Conservation (phyloP, 495 filamentous ascomycete genomes). For the Tuber brumale region DNA sequence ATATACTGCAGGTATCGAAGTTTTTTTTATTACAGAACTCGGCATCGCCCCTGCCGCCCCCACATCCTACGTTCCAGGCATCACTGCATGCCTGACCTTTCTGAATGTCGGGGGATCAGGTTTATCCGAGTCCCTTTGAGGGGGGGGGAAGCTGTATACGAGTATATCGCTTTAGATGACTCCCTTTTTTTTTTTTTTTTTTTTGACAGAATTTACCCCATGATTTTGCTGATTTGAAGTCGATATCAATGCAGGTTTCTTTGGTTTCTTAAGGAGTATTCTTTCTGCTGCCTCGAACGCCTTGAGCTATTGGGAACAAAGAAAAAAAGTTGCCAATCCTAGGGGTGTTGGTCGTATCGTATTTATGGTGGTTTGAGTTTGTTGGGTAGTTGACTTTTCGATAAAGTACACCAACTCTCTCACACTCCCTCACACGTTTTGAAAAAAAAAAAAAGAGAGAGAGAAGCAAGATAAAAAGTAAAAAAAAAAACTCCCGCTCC, state of each 20-base stretch:
- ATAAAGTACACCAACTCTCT: constrained; percentile 20
- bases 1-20: constrained; percentile 50
- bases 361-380: neutral
- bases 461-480: constrained; percentile 18
- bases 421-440: neutral
- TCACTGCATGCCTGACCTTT: constrained; percentile 53
- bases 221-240: no score
- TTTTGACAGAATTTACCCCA: neutral
- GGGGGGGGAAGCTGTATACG: neutral
- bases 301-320: neutral
- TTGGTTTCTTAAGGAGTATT: no score
- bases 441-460: neutral
- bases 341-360: neutral
- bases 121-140: constrained; percentile 5
- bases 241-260: no score
- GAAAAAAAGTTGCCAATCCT: neutral
- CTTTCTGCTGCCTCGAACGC: neutral
- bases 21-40: constrained; percentile 66
- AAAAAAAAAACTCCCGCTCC: constrained; percentile 18
- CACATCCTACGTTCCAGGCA: constrained; percentile 54
- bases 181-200: neutral
- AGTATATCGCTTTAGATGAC: neutral
- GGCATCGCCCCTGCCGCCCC: constrained; percentile 57
- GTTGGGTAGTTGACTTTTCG: neutral
- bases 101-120: neutral